phyloP scores from a whole-genome alignment of 129 eudicot species.

The Saussurea involucrata region DNA sequence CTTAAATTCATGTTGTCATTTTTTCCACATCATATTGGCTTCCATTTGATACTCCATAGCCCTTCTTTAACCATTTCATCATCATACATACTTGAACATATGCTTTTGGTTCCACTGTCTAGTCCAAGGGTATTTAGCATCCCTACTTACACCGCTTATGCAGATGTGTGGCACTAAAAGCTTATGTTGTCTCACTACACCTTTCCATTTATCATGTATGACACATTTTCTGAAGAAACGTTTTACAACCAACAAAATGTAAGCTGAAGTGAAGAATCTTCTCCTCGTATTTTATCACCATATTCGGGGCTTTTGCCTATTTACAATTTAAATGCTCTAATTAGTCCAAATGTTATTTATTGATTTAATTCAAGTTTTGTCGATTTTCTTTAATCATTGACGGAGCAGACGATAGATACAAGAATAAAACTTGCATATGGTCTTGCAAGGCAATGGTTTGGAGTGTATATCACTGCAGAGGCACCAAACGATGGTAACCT shows the following conservation, averaged over 20 bases:
- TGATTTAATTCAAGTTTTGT: conserved; percentile 18
- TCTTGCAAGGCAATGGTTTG: conserved; percentile 99
- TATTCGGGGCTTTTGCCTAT: not conserved
- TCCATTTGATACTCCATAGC: not conserved
- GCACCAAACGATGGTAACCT: conserved; percentile 83
- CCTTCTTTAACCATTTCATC: not conserved
- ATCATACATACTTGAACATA: not conserved
- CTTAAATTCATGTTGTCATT: not conserved
- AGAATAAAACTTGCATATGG: conserved; percentile 89
- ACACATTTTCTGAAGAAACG: not conserved
- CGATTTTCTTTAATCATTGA: conserved; percentile 10
- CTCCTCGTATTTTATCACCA: not conserved
- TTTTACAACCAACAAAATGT: not conserved
- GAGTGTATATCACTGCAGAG: conserved; percentile 91
- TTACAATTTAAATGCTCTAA: not conserved
- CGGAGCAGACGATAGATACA: conserved; percentile 75
- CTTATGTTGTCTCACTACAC: not conserved
- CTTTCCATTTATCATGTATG: not conserved
- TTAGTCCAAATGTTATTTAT: not conserved
- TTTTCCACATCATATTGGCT: not conserved
- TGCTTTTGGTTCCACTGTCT: not conserved
- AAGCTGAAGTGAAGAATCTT: not conserved
- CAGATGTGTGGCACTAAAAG: not conserved
- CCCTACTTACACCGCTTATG: not conserved
- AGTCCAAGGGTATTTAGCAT: not conserved